Conservation (phyloP, 2,329 filamentous ascomycete species). For the Ascochyta lentis region DNA sequence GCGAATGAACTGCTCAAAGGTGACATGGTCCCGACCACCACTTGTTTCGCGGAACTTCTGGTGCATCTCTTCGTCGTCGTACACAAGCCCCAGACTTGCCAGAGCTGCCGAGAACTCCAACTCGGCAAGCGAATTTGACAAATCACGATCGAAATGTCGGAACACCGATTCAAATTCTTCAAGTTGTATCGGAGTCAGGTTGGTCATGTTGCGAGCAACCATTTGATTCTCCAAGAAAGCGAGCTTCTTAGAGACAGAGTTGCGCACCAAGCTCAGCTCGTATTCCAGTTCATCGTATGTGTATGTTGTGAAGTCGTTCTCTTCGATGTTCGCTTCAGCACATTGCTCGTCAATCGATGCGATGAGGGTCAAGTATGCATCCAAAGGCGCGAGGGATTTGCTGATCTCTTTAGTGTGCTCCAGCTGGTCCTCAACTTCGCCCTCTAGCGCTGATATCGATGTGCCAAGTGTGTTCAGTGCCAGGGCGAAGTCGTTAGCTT, state of each 20-base stretch:
- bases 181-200: slow-evolving; percentile 94
- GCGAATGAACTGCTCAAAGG: slow-evolving; percentile 97
- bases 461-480: slow-evolving; percentile 93
- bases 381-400: slow-evolving; percentile 85
- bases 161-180: slow-evolving; percentile 99
- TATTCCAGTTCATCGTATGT: slow-evolving; percentile 96
- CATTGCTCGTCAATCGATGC: slow-evolving; percentile 86
- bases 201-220: slow-evolving; percentile 98
- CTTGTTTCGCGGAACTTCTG: slow-evolving; percentile 91
- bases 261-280: slow-evolving; percentile 88
- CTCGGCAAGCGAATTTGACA: slow-evolving; percentile 87
- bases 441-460: slow-evolving; percentile 95
- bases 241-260: slow-evolving; percentile 93
- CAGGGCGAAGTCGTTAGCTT: slow-evolving; percentile 96
- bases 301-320: slow-evolving; percentile 99
- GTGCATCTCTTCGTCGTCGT: slow-evolving; percentile 98
- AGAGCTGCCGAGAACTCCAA: slow-evolving; percentile 95
- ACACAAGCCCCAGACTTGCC: slow-evolving; percentile 92
- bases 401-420: slow-evolving; percentile 85
- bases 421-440: slow-evolving; percentile 93
- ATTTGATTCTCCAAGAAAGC: slow-evolving; percentile 98
- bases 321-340: slow-evolving; percentile 95
- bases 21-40: slow-evolving; percentile 77
- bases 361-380: slow-evolving; percentile 88
- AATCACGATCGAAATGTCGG: slow-evolving; percentile 94